phyloP scores from a whole-genome alignment of 2,329 filamentous ascomycete genomes.

The Colletotrichum caudatum region DNA sequence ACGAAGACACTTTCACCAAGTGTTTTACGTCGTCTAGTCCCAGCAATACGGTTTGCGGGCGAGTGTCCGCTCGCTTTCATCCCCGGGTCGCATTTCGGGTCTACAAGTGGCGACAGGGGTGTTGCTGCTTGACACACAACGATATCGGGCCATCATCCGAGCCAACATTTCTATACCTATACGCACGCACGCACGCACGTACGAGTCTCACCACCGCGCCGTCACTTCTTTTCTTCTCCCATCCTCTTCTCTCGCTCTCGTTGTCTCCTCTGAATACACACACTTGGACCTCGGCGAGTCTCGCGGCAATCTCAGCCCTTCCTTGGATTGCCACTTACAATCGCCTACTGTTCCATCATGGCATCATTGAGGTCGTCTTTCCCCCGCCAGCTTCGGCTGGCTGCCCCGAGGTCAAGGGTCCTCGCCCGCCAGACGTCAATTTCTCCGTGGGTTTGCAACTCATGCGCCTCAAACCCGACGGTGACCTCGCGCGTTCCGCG shows the following conservation, averaged over 20 bases:
- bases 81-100: conserved; percentile 29
- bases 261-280: conserved; percentile 4
- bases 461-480: conserved; percentile 27
- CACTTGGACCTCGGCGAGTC: conserved; percentile 2
- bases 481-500: conserved; percentile 18
- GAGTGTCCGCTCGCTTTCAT: conserved; percentile 16
- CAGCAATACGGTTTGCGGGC: not conserved
- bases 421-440: conserved; percentile 34
- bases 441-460: conserved; percentile 38
- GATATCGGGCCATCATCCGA: conserved; percentile 40
- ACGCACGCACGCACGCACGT: not conserved
- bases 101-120: conserved; percentile 38
- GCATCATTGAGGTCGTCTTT: conserved; percentile 41
- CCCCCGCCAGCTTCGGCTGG: conserved; percentile 42
- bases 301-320: conserved; percentile 9
- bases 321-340: conserved; percentile 1
- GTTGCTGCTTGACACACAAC: conserved; percentile 25
- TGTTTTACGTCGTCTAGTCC: conserved; percentile 12
- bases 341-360: conserved; percentile 32
- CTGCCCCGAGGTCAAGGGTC: conserved; percentile 35
- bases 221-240: not conserved
- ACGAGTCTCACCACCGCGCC: conserved; percentile 11
- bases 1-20: not conserved
- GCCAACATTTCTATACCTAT: conserved; percentile 20
- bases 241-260: conserved; percentile 8